Base-by-base conservation (phyloP, 257 asterid species). In the Striga asiatica region DNA sequence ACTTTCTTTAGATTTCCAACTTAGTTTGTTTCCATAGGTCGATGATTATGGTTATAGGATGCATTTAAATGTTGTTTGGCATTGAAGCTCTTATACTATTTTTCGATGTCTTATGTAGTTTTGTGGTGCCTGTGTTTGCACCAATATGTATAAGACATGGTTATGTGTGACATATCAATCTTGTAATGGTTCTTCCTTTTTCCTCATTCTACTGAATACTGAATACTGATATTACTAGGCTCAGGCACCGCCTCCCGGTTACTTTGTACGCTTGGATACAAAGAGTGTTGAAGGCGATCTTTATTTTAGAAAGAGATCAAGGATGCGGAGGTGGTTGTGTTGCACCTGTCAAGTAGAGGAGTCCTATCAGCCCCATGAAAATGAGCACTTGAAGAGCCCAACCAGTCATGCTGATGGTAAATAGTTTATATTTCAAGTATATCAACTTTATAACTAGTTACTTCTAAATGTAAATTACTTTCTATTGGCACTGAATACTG, bases 311-410 rank as follows among this genome's bases (percentile, higher is more conserved):
- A 79, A 71, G 82, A 76, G 73, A 67, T 58, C 76, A 60, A 83
- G 84, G 75, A 84, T 88, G 97, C 85, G 94, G 23, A 79, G 85
- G 85, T 87, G 96, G 96, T 66, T 88, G 62, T 84, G 96, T 56
- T 88, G 94, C 60, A 64, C 79, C 63, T 74, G 83, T 67, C 79
- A 78, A 29, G 80, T 66, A 34, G 96, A 88, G 73, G 89, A 88
- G 67, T 56, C 93, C 46, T 76, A 77, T 59, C 82, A 73, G 4
- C 66, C 81, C 27, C 45, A 73, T 25, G 96, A 84, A 75, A 72
- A 65, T 58, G 94, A 81, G 73, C 82, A 76, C 75, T 75, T 75
- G 56, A 88, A 80, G 76, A 79, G 85, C 71, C 89, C 89, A 48
- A 74, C 78, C 66, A 71, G 72, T 65, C 60, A 62, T 56, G 68